These are phyloP conservation scores for Lobosporangium transversale DNA, from an alignment of 192 early-diverging fungal species.

Conservation along the genomic window DNA sequence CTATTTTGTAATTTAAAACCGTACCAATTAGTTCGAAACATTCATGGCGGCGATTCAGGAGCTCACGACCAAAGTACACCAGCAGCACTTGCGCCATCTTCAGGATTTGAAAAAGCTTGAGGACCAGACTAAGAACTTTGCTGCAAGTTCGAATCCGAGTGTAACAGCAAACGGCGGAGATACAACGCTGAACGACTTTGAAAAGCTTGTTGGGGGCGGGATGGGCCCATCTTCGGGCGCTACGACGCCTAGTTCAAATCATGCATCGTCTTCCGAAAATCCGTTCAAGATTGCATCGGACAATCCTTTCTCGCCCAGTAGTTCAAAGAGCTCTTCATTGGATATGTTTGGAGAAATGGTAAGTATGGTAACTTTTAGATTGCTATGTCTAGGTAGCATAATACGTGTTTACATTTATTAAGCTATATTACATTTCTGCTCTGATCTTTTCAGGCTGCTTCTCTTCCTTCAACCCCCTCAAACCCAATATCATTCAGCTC, in stretches of 20 bases:
- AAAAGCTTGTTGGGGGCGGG: conserved; percentile 47
- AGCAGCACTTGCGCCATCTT: conserved; percentile 69
- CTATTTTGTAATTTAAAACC: too few relatives aligned
- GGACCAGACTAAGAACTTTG: conserved; percentile 57
- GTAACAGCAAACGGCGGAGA: conserved; percentile 24
- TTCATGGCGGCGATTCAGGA: conserved; percentile 70
- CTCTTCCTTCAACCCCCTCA: conserved; percentile 18
- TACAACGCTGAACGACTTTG: conserved; percentile 51
- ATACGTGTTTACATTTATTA: too few relatives aligned
- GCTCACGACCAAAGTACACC: conserved; percentile 64
- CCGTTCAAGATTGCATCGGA: conserved; percentile 52
- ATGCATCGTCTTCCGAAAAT: conserved; percentile 27
- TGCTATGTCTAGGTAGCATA: too few relatives aligned
- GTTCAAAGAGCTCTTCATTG: conserved; percentile 20
- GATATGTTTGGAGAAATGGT: conserved; percentile 55
- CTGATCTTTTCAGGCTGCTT: conserved; percentile 2
- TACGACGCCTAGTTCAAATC: conserved; percentile 6
- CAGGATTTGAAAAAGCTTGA: conserved; percentile 65
- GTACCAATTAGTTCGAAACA: conserved; percentile 66
- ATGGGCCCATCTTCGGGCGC: background rate
- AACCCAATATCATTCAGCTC: conserved; percentile 28
- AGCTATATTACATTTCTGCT: too few relatives aligned
- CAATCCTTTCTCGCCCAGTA: conserved; percentile 29
- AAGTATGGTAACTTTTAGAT: too few relatives aligned
- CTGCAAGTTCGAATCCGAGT: conserved; percentile 27